These are phyloP conservation scores for Zoysia matrella DNA, from an alignment of 202 grass and related monocot genomes.

Conservation along the genomic window DNA sequence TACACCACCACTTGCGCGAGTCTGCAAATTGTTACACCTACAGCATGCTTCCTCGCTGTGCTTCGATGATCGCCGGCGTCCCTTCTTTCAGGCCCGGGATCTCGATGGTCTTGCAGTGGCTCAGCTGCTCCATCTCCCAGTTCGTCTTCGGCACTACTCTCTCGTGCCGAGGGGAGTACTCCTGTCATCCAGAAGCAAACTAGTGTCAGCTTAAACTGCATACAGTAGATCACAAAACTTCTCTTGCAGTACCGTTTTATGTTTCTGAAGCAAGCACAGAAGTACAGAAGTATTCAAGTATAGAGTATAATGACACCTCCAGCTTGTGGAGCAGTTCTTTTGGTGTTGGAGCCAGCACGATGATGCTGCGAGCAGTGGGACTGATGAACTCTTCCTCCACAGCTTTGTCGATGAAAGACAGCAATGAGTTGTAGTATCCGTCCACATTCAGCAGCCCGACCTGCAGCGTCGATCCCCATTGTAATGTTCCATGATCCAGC, in stretches of 20 bases:
- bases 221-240: no score
- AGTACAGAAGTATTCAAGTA: neutral
- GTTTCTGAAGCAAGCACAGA: no score
- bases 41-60: constrained; percentile 48
- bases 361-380: constrained; percentile 63
- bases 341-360: constrained; percentile 64
- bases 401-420: neutral
- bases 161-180: constrained; percentile 69
- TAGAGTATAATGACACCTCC: constrained; percentile 36
- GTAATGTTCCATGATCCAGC: neutral
- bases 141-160: constrained; percentile 53
- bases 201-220: neutral
- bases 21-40: neutral
- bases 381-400: constrained; percentile 78
- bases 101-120: constrained; percentile 56
- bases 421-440: constrained; percentile 68
- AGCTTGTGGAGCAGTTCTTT: constrained; percentile 70
- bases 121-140: constrained; percentile 63
- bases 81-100: constrained; percentile 51
- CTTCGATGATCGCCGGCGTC: constrained; percentile 23
- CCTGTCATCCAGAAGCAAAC: constrained; percentile 30
- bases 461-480: constrained; percentile 17
- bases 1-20: neutral
- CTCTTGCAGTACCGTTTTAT: no score
- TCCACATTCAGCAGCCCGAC: constrained; percentile 79